phyloP scores from a whole-genome alignment of 768 basidiomycete species.

The Lentinula boryana region DNA sequence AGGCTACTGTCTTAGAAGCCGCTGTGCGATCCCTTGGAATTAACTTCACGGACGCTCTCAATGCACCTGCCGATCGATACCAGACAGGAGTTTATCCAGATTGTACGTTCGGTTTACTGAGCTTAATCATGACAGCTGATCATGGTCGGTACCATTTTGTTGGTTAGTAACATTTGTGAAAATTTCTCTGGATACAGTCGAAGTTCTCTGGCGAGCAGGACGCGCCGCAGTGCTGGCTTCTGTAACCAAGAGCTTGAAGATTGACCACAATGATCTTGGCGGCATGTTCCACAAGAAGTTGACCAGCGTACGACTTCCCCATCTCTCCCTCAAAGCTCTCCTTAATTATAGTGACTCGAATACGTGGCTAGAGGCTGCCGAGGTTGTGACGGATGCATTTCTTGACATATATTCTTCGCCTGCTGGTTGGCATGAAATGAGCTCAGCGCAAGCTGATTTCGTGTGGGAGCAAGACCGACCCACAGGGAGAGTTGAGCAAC shows the following conservation, averaged over 20 bases:
- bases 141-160: background rate
- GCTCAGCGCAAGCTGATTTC: constrained; percentile 56
- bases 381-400: constrained; percentile 43
- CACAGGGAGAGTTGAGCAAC: constrained; percentile 55
- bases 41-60: constrained; percentile 71
- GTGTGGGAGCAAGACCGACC: constrained; percentile 62
- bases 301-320: constrained; percentile 53
- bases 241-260: constrained; percentile 51
- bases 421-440: constrained; percentile 43
- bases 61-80: constrained; percentile 74
- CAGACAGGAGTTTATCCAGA: constrained; percentile 66
- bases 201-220: constrained; percentile 50
- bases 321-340: constrained; percentile 43
- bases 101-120: constrained; percentile 38
- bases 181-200: constrained; percentile 46
- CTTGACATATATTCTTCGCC: constrained; percentile 71
- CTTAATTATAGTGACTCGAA: constrained; percentile 31
- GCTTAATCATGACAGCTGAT: background rate
- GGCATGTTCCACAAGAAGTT: constrained; percentile 62
- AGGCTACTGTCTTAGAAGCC: constrained; percentile 44
- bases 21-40: constrained; percentile 53
- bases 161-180: constrained; percentile 79
- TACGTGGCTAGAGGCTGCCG: constrained; percentile 66
- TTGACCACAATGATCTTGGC: constrained; percentile 74
- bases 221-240: constrained; percentile 48